These are phyloP conservation scores for Tothia fuscella DNA, from an alignment of 2,329 filamentous ascomycete species.

Conservation along the genomic window DNA sequence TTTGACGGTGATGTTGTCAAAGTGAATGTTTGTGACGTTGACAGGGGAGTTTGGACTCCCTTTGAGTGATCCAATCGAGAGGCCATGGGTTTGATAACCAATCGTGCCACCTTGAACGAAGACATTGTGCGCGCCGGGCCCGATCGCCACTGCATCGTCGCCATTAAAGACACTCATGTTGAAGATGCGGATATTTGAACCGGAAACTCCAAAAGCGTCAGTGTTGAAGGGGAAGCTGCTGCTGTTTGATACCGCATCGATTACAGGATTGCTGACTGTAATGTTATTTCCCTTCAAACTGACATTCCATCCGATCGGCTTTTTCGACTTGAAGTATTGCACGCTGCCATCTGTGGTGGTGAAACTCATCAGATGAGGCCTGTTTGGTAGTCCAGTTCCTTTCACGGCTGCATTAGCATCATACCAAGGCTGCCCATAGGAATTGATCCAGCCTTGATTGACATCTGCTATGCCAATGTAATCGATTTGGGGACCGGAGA, in stretches of 20 bases:
- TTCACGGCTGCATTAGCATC: conserved; percentile 28
- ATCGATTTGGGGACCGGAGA: conserved; percentile 23
- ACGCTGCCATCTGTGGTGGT: conserved; percentile 26
- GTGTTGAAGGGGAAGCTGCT: conserved; percentile 33
- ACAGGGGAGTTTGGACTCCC: conserved; percentile 24
- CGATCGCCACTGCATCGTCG: background rate
- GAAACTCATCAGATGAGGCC: conserved; percentile 31
- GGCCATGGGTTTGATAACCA: conserved; percentile 33
- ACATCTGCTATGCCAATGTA: conserved; percentile 21
- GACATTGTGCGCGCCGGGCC: conserved; percentile 24
- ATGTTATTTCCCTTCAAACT: conserved; percentile 29
- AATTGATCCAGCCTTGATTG: conserved; percentile 29
- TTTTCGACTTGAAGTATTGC: conserved; percentile 29
- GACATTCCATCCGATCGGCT: conserved; percentile 34
- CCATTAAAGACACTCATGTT: conserved; percentile 1
- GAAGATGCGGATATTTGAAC: background rate
- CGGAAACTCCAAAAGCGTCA: conserved; percentile 20
- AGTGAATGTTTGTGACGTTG: conserved; percentile 31
- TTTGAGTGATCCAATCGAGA: conserved; percentile 33
- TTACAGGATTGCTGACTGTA: conserved; percentile 27
- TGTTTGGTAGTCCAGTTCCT: conserved; percentile 25
- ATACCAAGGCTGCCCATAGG: conserved; percentile 36
- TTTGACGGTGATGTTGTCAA: conserved; percentile 31
- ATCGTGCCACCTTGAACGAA: conserved; percentile 29
- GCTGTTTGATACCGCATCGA: conserved; percentile 26